Evolutionary conservation across 768 basidiomycete genomes (phyloP).

Genomic region (Lentinula lateritia): DNA sequence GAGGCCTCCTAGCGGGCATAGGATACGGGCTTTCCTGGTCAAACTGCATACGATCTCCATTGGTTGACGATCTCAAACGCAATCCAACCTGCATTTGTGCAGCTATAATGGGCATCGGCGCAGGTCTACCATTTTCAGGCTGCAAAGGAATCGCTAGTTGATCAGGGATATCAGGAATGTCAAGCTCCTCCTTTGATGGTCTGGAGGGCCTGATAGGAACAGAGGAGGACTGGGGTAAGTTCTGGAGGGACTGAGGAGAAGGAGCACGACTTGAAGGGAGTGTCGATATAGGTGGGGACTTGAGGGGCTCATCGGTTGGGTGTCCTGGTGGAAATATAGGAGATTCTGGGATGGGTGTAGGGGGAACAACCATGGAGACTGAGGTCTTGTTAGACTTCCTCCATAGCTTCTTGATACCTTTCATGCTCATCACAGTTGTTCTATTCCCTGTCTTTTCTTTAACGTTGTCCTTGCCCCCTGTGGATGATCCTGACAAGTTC

Average conservation of each 20-base stretch:
- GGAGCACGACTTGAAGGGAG: constrained; percentile 26
- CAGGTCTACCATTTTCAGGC: not conserved
- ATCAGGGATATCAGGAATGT: constrained; percentile 14
- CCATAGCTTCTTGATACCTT: constrained; percentile 73
- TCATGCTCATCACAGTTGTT: constrained; percentile 65
- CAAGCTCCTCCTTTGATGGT: constrained; percentile 18
- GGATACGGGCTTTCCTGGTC: constrained; percentile 75
- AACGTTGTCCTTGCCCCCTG: not conserved
- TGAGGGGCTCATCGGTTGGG: constrained; percentile 29
- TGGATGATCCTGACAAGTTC: not conserved
- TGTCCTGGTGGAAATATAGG: constrained; percentile 29
- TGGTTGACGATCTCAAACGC: constrained; percentile 15
- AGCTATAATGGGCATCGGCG: constrained; percentile 31
- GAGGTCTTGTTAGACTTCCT: constrained; percentile 61
- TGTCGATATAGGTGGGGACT: constrained; percentile 17
- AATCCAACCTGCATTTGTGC: constrained; percentile 30
- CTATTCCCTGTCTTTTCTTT: constrained; percentile 25
- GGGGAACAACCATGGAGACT: constrained; percentile 15
- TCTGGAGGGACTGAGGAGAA: constrained; percentile 15
- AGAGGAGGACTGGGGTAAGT: not conserved
- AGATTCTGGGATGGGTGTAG: constrained; percentile 20
- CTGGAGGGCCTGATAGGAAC: constrained; percentile 11
- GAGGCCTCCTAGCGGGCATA: constrained; percentile 23
- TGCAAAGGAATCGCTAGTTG: constrained; percentile 8
- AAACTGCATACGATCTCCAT: constrained; percentile 47